These are phyloP conservation scores for Aspergillus puulaauensis DNA, from an alignment of 2,329 filamentous ascomycete genomes.

Conservation along the genomic window DNA sequence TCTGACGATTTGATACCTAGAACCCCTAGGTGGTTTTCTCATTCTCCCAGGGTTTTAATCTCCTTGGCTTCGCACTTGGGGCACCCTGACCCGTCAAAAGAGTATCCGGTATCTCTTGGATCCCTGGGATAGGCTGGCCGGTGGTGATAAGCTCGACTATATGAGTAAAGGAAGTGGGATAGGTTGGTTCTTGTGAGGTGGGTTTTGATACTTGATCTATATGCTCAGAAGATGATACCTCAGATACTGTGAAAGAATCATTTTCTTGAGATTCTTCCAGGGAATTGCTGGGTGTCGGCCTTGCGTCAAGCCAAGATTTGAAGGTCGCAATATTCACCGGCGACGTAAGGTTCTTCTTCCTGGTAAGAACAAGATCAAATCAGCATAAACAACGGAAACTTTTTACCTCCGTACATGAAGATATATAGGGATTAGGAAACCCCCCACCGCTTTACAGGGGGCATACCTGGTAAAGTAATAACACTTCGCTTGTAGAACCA, in stretches of 20 bases:
- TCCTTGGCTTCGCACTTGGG: constrained; percentile 50
- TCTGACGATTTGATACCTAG: not conserved
- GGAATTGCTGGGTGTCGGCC: constrained; percentile 7
- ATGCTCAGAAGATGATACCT: constrained; percentile 6
- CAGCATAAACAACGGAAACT: not conserved
- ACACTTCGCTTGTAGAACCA: constrained; percentile 48
- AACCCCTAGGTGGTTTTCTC: constrained; percentile 32
- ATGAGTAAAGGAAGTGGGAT: constrained; percentile 79
- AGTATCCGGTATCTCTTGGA: constrained; percentile 80
- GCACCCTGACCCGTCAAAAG: constrained; percentile 70
- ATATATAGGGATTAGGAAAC: not conserved
- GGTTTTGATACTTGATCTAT: constrained; percentile 29
- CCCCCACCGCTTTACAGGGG: not conserved
- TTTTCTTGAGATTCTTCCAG: constrained; percentile 5
- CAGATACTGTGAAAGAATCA: constrained; percentile 7
- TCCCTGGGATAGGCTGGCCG: constrained; percentile 80
- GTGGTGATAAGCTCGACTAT: constrained; percentile 82
- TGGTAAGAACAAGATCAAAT: constrained; percentile 10
- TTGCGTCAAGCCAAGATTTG: constrained; percentile 58
- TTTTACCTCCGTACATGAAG: not conserved
- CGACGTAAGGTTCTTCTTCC: constrained; percentile 37
- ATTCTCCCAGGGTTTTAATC: constrained; percentile 80
- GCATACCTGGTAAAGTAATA: constrained; percentile 49
- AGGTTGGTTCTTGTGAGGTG: constrained; percentile 58
- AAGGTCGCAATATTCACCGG: constrained; percentile 67